Evolutionary conservation across 2,329 filamentous ascomycete species (phyloP).

Genomic region (Epichloe sp.): DNA sequence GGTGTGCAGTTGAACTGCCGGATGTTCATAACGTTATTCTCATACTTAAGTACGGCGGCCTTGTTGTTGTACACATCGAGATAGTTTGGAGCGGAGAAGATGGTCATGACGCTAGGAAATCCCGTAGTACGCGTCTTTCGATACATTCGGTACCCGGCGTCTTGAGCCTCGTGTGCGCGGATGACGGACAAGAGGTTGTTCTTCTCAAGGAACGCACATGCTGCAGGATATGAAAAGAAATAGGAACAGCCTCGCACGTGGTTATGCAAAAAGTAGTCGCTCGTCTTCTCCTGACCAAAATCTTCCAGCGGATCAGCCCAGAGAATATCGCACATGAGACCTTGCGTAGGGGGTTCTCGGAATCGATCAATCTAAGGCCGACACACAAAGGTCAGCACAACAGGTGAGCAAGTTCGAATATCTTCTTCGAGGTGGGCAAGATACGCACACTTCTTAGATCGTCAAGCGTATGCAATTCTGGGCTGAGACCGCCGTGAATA

Average conservation of each 20-base stretch:
- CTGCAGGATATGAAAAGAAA: constrained; percentile 97
- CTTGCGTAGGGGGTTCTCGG: constrained; percentile 95
- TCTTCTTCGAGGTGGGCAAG: not conserved
- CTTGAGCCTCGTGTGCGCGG: constrained; percentile 93
- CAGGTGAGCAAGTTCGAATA: too few species aligned
- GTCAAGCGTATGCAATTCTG: constrained; percentile 89
- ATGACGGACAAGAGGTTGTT: constrained; percentile 97
- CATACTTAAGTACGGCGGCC: constrained; percentile 95
- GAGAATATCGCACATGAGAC: constrained; percentile 97
- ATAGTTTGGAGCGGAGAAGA: constrained; percentile 98
- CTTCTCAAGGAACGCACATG: constrained; percentile 95
- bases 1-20: constrained; percentile 99
- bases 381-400: not conserved
- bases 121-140: constrained; percentile 95
- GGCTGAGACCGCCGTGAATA: constrained; percentile 92
- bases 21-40: constrained; percentile 99
- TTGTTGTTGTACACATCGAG: constrained; percentile 99
- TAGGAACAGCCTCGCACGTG: constrained; percentile 97
- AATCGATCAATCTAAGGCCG: constrained; percentile 76
- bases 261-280: constrained; percentile 95
- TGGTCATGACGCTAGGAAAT: constrained; percentile 99
- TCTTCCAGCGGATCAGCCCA: constrained; percentile 98
- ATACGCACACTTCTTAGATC: constrained; percentile 72
- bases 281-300: constrained; percentile 97
- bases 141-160: constrained; percentile 98